Evolutionary conservation across 257 asterid species (phyloP), one percentile per base, ranked within the genome.

Genomic region (Solanum bukasovii): DNA sequence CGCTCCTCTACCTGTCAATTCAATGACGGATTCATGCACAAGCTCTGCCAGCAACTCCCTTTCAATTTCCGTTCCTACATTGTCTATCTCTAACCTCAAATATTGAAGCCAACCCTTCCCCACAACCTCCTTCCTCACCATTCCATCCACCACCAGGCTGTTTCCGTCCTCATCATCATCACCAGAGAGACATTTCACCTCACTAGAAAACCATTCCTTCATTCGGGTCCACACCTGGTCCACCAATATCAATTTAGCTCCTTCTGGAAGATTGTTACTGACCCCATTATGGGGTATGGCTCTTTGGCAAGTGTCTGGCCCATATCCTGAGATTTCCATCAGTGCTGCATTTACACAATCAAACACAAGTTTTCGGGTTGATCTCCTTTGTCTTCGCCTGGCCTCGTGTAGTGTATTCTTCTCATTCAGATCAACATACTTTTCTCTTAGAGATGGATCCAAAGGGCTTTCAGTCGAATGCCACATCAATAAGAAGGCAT

Each of bases 401-500:
- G 98, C 98, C 91, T 93, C 98, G 3, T 94, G 94, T 33, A 87
- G 46, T 29, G 88, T 90, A 27, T 92, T 98, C 88, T 93, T 94
- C 49, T 91, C 96, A 1, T 83, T 90, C 87, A 88, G 38, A 85
- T 92, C 93, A 2, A 95, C 86, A 85, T 93, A 97, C 84, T 88
- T 94, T 78, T 97, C 98, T 89, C 96, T 91, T 81, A 97, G 84
- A 2, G 93, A 94, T 18, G 99, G 99, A 90, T 97, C 95, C 40
- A 97, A 89, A 4, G 95, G 98, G 93, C 98, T 94, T 82, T 93
- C 95, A 6, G 93, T 93, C 0, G 98, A 94, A 92, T 95, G 94
- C 98, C 98, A 96, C 85, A 94, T 91, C 74, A 94, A 81, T 67
- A 91, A 34, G 89, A 89, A 91, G 20, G 93, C 90, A 88, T 88